A percentile compares a stretch with the other conserved stretches of the same genome.
Evolutionary conservation across 2,329 filamentous ascomycete species (phyloP).

Genomic region (Clathrospora elynae): DNA sequence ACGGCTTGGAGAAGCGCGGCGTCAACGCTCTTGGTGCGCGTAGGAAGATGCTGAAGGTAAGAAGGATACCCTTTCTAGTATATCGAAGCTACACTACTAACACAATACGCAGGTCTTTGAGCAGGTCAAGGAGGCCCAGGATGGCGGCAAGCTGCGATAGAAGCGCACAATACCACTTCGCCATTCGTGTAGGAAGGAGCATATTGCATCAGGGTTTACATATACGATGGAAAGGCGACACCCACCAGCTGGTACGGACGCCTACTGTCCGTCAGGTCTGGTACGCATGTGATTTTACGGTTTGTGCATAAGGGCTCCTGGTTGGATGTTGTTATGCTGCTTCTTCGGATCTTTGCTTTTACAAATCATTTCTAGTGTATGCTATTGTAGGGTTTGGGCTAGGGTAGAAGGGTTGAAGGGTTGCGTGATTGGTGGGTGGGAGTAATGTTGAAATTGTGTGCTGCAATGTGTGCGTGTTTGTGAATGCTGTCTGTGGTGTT

Average conservation of each 20-base stretch:
- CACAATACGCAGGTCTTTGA: conserved; percentile 76
- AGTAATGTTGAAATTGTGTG: conserved; percentile 4
- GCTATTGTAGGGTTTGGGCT: no score
- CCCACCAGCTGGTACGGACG: conserved; percentile 31
- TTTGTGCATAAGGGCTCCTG: conserved; percentile 17
- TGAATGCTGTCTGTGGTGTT: no score
- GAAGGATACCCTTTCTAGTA: conserved; percentile 11
- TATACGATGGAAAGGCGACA: conserved; percentile 30
- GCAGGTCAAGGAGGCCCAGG: conserved; percentile 74
- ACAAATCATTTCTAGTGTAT: conserved; percentile 15
- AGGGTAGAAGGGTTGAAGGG: conserved; percentile 12
- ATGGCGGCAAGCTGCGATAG: conserved; percentile 50
- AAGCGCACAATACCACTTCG: conserved; percentile 12
- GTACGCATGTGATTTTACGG: conserved; percentile 25
- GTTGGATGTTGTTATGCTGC: conserved; percentile 20
- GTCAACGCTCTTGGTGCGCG: conserved; percentile 94
- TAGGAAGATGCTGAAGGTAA: conserved; percentile 95
- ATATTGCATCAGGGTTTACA: conserved; percentile 29
- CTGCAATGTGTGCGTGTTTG: no score
- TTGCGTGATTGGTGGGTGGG: background rate
- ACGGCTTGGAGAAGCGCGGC: conserved; percentile 86
- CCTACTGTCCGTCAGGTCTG: conserved; percentile 32
- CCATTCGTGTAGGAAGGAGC: conserved; percentile 3
- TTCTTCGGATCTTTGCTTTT: conserved; percentile 10
- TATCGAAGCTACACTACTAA: conserved; percentile 34